These are phyloP conservation scores for Stramenopiles sp. DNA, from an alignment of 352 stramenopile species.

Conservation along the genomic window DNA sequence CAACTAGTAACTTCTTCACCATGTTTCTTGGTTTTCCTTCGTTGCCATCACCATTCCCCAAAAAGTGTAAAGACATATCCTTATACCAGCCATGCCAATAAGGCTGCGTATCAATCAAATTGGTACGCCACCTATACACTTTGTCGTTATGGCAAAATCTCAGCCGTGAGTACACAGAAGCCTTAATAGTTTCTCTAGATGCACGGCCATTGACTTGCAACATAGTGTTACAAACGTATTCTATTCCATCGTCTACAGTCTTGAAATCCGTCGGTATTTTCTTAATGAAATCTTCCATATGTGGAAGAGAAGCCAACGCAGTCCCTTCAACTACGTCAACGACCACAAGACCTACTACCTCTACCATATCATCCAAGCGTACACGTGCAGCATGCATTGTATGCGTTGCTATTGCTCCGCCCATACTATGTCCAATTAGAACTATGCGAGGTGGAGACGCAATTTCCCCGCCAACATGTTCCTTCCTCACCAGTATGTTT, in stretches of 20 bases:
- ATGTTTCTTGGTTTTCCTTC: conserved; percentile 22
- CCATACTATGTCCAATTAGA: conserved; percentile 33
- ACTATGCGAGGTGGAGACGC: not conserved
- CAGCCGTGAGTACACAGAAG: not conserved
- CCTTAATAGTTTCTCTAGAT: not conserved
- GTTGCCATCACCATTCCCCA: too few relatives aligned
- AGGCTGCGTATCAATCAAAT: conserved; percentile 41
- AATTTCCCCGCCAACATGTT: not conserved
- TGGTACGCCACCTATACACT: conserved; percentile 43
- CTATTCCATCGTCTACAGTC: conserved; percentile 42
- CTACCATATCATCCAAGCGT: conserved; percentile 29
- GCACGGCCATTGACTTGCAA: not conserved
- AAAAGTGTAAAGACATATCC: conserved; percentile 54
- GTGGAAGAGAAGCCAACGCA: conserved; percentile 47
- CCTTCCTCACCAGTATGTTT: not conserved
- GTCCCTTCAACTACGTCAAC: conserved; percentile 66
- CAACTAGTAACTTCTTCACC: conserved; percentile 50
- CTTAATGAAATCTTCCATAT: conserved; percentile 53
- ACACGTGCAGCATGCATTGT: conserved; percentile 30
- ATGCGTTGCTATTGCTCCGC: conserved; percentile 49
- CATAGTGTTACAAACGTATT: conserved; percentile 33
- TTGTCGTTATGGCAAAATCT: conserved; percentile 27
- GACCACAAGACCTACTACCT: conserved; percentile 52
- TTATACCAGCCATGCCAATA: conserved; percentile 61
- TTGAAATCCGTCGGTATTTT: conserved; percentile 43